phyloP scores from a whole-genome alignment of 1,139 yeast genomes.

The Debaryomyces subglobosus region DNA sequence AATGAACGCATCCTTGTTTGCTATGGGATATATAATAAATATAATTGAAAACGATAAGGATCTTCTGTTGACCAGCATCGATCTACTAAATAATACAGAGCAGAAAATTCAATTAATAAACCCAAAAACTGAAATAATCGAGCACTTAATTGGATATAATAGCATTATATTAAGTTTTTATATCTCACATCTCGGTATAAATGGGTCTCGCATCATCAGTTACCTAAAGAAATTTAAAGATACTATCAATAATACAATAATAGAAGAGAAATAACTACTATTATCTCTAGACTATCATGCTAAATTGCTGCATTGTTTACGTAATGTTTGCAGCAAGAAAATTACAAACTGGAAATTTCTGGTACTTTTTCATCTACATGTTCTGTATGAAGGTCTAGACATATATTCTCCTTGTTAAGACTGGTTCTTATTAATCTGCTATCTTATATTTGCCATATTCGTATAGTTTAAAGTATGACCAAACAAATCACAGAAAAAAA shows the following conservation, averaged over 20 bases:
- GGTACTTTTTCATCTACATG: not conserved
- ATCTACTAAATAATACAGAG: not conserved
- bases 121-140: not conserved
- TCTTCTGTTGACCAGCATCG: not conserved
- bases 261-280: conserved; percentile 1
- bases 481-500: too few species aligned
- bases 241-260: not conserved
- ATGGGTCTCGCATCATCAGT: not conserved
- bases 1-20: conserved; percentile 4
- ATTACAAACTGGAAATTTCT: not conserved
- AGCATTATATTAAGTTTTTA: conserved; percentile 3
- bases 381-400: not conserved
- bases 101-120: not conserved
- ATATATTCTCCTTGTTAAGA: too few species aligned
- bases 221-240: not conserved
- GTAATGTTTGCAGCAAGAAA: not conserved
- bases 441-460: not conserved
- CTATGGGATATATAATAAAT: conserved; percentile 10
- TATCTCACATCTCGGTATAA: not conserved
- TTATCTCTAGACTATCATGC: not conserved
- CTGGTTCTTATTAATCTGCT: too few species aligned
- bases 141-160: conserved; percentile 9
- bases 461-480: not conserved
- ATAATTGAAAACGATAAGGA: not conserved
- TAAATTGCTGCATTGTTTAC: not conserved